Evolutionary conservation across 768 basidiomycete genomes (phyloP).

Genomic region (Lactarius quietus): DNA sequence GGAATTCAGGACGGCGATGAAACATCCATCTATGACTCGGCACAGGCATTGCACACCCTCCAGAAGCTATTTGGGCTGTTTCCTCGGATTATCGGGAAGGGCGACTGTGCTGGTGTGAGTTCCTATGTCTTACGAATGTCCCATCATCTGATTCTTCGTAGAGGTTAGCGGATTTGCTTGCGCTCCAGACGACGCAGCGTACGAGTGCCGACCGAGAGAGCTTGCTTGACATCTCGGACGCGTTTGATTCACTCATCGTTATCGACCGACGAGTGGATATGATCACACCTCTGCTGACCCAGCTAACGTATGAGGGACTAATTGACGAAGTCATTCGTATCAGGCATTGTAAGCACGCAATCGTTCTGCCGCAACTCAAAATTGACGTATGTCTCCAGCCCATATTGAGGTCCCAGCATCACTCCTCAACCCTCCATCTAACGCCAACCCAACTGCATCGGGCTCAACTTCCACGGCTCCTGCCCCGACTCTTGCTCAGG

Average conservation of each 20-base stretch:
- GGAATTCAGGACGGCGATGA: slow-evolving; percentile 82
- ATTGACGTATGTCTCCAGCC: slow-evolving; percentile 40
- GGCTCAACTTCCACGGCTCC: slow-evolving; percentile 42
- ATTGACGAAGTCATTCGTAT: slow-evolving; percentile 91
- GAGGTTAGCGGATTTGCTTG: slow-evolving; percentile 74
- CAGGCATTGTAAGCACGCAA: slow-evolving; percentile 67
- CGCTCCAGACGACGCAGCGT: slow-evolving; percentile 50
- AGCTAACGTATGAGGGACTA: slow-evolving; percentile 94
- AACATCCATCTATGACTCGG: slow-evolving; percentile 83
- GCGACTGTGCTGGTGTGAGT: slow-evolving; percentile 75
- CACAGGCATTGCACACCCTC: slow-evolving; percentile 77
- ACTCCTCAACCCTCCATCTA: slow-evolving; percentile 54
- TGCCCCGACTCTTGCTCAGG: slow-evolving; percentile 56
- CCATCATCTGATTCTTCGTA: slow-evolving; percentile 32
- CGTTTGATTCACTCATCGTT: slow-evolving; percentile 82
- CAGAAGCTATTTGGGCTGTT: slow-evolving; percentile 86
- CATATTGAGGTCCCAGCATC: slow-evolving; percentile 79
- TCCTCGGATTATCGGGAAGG: slow-evolving; percentile 91
- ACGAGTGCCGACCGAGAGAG: slow-evolving; percentile 39
- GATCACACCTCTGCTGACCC: slow-evolving; percentile 93
- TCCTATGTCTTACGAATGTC: neutral
- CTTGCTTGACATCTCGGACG: slow-evolving; percentile 47
- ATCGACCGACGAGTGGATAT: slow-evolving; percentile 90
- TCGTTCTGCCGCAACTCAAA: neutral
- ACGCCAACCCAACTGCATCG: slow-evolving; percentile 34